Evolutionary conservation across 352 stramenopile genomes (phyloP).

Genomic region (Phytopythium mirpurense): DNA sequence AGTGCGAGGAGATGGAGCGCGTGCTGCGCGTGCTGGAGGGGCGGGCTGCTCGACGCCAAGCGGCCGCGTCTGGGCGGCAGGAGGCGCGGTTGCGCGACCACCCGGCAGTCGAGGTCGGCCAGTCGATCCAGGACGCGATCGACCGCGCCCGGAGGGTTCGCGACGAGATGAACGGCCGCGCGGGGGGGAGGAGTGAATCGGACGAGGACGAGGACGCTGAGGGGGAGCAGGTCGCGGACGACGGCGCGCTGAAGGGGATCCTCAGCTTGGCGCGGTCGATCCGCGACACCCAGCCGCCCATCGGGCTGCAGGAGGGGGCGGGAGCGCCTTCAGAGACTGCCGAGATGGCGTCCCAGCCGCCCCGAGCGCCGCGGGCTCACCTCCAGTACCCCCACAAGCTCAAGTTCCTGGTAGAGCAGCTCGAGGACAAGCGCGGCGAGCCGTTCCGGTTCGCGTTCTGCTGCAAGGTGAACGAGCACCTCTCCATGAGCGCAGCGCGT

Average conservation of each 20-base stretch:
- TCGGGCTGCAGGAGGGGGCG: constrained; percentile 1
- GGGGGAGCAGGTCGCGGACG: constrained; percentile 1
- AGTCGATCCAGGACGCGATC: constrained; percentile 46
- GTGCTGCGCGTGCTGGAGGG: constrained; percentile 19
- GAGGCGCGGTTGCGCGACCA: constrained; percentile 3
- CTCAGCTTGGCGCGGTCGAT: constrained; percentile 16
- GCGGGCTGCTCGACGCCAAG: not conserved
- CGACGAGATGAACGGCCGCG: constrained; percentile 5
- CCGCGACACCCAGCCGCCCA: constrained; percentile 13
- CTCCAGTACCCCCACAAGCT: constrained; percentile 51
- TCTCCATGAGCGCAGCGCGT: constrained; percentile 21
- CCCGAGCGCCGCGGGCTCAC: constrained; percentile 1
- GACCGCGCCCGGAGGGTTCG: constrained; percentile 32
- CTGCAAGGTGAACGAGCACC: constrained; percentile 44
- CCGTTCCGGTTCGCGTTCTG: constrained; percentile 43
- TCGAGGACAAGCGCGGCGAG: constrained; percentile 23
- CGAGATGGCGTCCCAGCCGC: too few relatives aligned
- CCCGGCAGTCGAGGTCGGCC: constrained; percentile 19
- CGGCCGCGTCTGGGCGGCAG: constrained; percentile 5
- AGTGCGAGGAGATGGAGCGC: constrained; percentile 34
- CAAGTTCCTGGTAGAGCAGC: constrained; percentile 33
- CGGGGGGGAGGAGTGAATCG: not conserved
- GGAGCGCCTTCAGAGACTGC: not conserved
- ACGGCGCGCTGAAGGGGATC: constrained; percentile 18
- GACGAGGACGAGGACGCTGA: constrained; percentile 1